Evolutionary conservation across 139 green algal species (phyloP), one percentile per base, ranked within the genome.

Genomic region (Eudorina sp.): DNA sequence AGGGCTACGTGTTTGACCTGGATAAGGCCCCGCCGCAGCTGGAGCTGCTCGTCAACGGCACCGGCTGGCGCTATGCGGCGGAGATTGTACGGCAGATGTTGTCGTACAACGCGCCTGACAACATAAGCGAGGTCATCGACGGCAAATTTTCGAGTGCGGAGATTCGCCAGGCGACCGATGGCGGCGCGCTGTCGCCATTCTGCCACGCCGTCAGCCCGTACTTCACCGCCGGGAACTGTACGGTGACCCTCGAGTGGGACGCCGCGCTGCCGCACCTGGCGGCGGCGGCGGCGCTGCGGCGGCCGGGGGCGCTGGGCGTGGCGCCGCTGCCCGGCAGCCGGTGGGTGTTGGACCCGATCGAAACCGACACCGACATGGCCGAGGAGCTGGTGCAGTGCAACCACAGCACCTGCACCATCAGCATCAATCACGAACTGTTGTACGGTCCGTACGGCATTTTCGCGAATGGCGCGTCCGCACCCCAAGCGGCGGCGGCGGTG

Each of bases 301-400:
- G 23, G 21, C 53, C 76, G 1, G 76, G 76, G 6, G 36, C 23
- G 21, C 23, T 84, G 34, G 36, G 53, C 6, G 53, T 70, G 51
- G 76, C 76, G 53, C 76, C 76, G 6, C 76, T 84, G 53, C 76
- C 76, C 0, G 76, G 76, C 19, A 84, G 76, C 76, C 34, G 53
- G 1, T 8, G 40, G 2, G 76, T 84, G 34, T 23, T 27, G 74
- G n/a, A 11, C 19, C 25, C 45, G 18, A 2, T 5, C 27, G 43
- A 25, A 38, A 4, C 14, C 46, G 31, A 16, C 31, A 51, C 36
- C 48, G 6, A 9, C 18, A 19, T n/a, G n/a, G n/a, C n/a, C n/a
- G n/a, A 14, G 18, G 8, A 19, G 5, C 53, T 84, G 23, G 7
- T n/a, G 53, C 53, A 36, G 2, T 84, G 76, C 53, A 84, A 3